A percentile compares a stretch with the other conserved stretches of the same genome.
Conservation (phyloP, 73 alveolate genomes). For the Paramecium primaurelia region DNA sequence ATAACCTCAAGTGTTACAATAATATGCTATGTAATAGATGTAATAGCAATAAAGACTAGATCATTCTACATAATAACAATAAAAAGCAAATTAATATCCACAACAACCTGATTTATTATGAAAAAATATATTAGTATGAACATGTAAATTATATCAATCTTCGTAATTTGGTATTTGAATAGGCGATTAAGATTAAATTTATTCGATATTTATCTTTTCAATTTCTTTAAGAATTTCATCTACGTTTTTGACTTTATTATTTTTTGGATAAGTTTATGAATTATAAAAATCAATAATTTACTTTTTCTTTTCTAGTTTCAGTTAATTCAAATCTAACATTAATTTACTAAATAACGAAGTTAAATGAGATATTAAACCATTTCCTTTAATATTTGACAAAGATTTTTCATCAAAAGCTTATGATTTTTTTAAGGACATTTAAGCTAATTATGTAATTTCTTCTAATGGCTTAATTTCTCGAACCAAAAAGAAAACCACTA, state of each 20-base stretch:
- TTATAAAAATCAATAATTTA: conserved; percentile 23
- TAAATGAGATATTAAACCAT: conserved; percentile 12
- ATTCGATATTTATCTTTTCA: not conserved
- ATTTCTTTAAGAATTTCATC: not conserved
- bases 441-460: not conserved
- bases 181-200: not conserved
- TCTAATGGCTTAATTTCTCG: conserved; percentile 43
- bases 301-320: not conserved
- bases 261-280: conserved; percentile 25
- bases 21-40: not conserved
- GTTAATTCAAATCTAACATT: not conserved
- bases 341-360: not conserved
- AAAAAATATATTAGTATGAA: not conserved
- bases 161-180: conserved; percentile 22
- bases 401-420: not conserved
- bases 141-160: not conserved
- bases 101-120: conserved; percentile 26
- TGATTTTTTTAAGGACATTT: conserved; percentile 7
- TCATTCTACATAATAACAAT: not conserved
- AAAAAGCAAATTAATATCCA: not conserved
- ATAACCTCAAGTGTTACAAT: not conserved
- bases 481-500: conserved; percentile 1
- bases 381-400: conserved; percentile 7
- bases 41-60: not conserved
- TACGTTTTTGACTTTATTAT: conserved; percentile 6